Evolutionary conservation across 306 rosid genomes (phyloP).

Genomic region (Lotus japonicus): DNA sequence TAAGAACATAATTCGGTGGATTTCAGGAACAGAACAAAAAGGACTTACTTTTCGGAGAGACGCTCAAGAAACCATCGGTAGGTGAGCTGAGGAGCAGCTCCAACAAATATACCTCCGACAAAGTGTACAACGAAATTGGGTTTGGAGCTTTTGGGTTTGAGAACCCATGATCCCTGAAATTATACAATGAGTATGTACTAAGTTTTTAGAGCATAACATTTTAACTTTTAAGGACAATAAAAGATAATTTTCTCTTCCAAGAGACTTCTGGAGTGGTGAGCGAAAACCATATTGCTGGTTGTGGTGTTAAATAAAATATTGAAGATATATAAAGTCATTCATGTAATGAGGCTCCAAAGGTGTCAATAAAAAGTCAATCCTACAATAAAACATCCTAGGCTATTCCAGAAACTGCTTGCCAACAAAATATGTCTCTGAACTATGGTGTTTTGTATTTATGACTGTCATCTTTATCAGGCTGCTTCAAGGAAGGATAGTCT

Average conservation of each 20-base stretch:
- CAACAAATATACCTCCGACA: conserved; percentile 94
- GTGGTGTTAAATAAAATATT: not conserved
- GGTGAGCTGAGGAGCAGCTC: conserved; percentile 98
- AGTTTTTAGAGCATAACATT: not conserved
- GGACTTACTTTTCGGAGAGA: conserved; percentile 70
- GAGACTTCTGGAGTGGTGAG: not conserved
- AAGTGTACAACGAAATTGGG: conserved; percentile 83
- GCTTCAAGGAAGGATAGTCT: not conserved
- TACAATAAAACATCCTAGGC: not conserved
- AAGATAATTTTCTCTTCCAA: not conserved
- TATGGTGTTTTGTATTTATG: not conserved
- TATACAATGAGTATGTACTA: conserved; percentile 1
- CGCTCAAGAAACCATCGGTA: conserved; percentile 91
- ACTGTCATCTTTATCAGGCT: not conserved
- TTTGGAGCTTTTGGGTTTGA: conserved; percentile 57
- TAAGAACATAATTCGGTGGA: not conserved
- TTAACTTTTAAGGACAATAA: not conserved
- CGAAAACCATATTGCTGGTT: not conserved
- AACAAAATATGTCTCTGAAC: not conserved
- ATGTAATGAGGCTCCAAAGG: not conserved
- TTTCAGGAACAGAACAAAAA: not conserved
- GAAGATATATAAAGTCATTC: not conserved
- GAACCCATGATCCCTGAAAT: conserved; percentile 94
- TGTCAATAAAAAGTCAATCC: not conserved
- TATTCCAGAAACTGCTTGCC: not conserved